These are phyloP conservation scores for Alternaria triticina DNA, from an alignment of 2,329 filamentous ascomycete species.

Conservation along the genomic window DNA sequence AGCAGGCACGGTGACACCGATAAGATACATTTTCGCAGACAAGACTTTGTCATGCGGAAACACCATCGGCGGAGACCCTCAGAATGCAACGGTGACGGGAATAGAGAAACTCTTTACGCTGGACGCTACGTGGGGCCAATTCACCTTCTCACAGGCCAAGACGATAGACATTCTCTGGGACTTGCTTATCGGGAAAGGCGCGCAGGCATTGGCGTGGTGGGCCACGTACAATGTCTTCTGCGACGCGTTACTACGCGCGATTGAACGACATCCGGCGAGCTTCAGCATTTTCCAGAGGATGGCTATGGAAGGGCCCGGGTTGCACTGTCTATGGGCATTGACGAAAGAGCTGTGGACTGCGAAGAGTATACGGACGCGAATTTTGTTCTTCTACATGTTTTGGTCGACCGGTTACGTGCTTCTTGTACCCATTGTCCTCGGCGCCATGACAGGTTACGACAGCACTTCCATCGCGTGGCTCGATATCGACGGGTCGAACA, in stretches of 20 bases:
- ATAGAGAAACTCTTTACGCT: slow-evolving; percentile 39
- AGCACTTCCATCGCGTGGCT: slow-evolving; percentile 35
- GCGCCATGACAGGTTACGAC: slow-evolving; percentile 50
- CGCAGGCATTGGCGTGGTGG: slow-evolving; percentile 38
- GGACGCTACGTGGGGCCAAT: slow-evolving; percentile 30
- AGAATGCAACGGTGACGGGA: slow-evolving; percentile 25
- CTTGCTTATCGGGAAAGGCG: slow-evolving; percentile 40
- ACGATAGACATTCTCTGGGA: slow-evolving; percentile 48
- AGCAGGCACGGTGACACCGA: slow-evolving; percentile 14
- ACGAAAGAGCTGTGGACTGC: slow-evolving; percentile 31
- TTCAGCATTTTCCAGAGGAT: slow-evolving; percentile 45
- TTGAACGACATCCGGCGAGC: slow-evolving; percentile 44
- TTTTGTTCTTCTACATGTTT: slow-evolving; percentile 40
- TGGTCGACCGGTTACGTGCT: slow-evolving; percentile 40
- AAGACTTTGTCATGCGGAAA: slow-evolving; percentile 22
- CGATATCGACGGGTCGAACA: slow-evolving; percentile 27
- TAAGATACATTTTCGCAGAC: slow-evolving; percentile 12
- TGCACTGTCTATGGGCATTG: slow-evolving; percentile 33
- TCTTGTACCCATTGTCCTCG: slow-evolving; percentile 38
- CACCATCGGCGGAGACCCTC: slow-evolving; percentile 4
- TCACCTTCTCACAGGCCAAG: slow-evolving; percentile 43
- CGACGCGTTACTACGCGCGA: slow-evolving; percentile 40
- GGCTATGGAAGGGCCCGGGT: slow-evolving; percentile 33
- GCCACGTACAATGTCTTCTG: slow-evolving; percentile 43
- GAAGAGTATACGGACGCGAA: slow-evolving; percentile 28